Percentiles rank a stretch among this genome's conserved stretches.
Conservation (phyloP, 148 eudicot genomes). For the Suaeda aralocaspica region DNA sequence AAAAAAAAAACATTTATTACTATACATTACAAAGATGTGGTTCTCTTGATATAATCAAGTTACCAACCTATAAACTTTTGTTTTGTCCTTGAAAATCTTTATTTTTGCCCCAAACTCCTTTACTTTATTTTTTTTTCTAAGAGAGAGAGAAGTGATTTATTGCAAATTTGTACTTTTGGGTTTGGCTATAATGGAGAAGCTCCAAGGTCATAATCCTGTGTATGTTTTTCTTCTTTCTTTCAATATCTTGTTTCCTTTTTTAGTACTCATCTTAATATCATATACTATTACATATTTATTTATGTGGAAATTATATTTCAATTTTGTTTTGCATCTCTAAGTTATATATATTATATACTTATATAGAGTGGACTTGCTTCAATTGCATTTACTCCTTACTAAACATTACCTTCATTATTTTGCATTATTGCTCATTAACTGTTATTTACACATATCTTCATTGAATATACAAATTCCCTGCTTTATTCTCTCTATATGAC, state of each 20-base stretch:
- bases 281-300: background rate
- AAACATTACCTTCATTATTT: constrained; percentile 13
- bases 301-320: background rate
- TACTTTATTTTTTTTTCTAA: background rate
- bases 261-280: background rate
- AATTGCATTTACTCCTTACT: constrained; percentile 35
- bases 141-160: constrained; percentile 23
- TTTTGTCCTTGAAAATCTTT: too few relatives aligned
- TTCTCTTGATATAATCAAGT: constrained; percentile 31
- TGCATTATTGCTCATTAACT: constrained; percentile 36
- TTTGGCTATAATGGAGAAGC: constrained; percentile 44
- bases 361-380: constrained; percentile 17
- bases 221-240: constrained; percentile 27
- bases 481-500: constrained; percentile 17
- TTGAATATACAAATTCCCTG: constrained; percentile 24
- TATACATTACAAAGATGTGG: constrained; percentile 33
- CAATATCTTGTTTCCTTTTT: background rate
- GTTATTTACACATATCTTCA: constrained; percentile 12
- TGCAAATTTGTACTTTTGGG: constrained; percentile 30
- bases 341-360: too few relatives aligned
- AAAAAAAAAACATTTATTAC: constrained; percentile 4
- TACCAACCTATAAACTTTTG: background rate
- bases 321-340: background rate
- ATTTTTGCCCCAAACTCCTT: too few relatives aligned
- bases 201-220: constrained; percentile 53